Evolutionary conservation across 176 grass and related monocot genomes (phyloP), one percentile per base, ranked within the genome.

Genomic region (Oryza rufipogon): DNA sequence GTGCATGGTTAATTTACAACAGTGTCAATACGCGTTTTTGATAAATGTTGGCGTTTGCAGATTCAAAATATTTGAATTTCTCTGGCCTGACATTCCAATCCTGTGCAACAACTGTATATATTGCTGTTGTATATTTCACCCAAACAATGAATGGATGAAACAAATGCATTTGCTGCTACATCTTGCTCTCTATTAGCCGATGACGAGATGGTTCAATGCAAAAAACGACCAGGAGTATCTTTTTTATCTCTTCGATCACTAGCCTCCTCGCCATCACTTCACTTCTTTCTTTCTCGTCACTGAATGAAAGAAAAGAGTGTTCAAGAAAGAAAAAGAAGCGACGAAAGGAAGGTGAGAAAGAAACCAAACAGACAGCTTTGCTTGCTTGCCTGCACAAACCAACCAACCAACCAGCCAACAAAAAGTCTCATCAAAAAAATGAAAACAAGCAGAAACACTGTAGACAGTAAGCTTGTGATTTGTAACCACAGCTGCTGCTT

Each of bases 401-500:
- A 81, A 7, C 58, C 58, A 60, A 7, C 16, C 17, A 60, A 22
- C 52, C 52, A 56, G 19, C 52, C 4, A 20, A 58, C 54, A 58
- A 58, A 58, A 58, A n/a, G 54, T 58, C 54, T 58, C 20, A 8
- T 20, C 6, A 58, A 20, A 58, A 20, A 58, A 58, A 58, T 58
- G 19, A 58, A 58, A 58, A 58, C 54, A 58, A 58, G 54, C 54
- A n/a, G 54, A 58, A 9, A 5, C 19, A 58, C 54, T 58, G 44
- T 47, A 47, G 64, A 44, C 42, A 44, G 42, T 56, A 68, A 68
- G 79, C 66, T 42, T 81, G 66, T 68, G 64, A 36, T 15, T 15
- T 52, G 64, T 67, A 58, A 58, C 54, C 22, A 46, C 54, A n/a
- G 16, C 17, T 58, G n/a, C 36, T 44, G 38, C 76, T 38, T 6